Base-by-base conservation (phyloP, 257 asterid species). In the Ophiorrhiza pumila region DNA sequence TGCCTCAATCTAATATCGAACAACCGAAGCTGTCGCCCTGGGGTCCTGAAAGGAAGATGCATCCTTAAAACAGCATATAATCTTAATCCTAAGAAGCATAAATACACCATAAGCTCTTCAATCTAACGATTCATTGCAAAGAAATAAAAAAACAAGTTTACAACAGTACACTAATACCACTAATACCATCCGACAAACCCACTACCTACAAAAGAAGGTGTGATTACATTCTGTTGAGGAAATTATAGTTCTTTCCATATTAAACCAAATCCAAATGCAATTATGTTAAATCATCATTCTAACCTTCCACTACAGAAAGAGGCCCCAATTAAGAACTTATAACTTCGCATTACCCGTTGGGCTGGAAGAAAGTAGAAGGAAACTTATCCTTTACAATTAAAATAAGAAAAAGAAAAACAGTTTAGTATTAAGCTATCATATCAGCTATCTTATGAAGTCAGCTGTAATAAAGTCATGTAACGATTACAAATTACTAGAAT, bases 21-120 rank as follows among this genome's bases (percentile, higher is more conserved):
- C 74, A 94, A 81, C 49, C 88, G 86, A 60, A 94, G 87, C 83
- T 94, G 99, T 58, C 80, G 79, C 72, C 84, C 95, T n/a, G 90
- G 95, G 13, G 90, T 80, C 87, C 98, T 94, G 88, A 80, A 59
- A 82, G 9, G 12, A 66, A 23, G 61, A 71, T 57, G 25, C 35
- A 53, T 20, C 14, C 17, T 55, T 32, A 25, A 41, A 42, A 15
- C 65, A 23, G 0, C 59, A 46, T 14, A 0, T 41, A 23, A 41
- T 65, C 55, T 35, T 4, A 39, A 11, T 17, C 18, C 31, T 62
- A 62, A 62, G 3, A 14, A 62, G 45, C 18, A 62, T 35, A 35
- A 20, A 31, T 20, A 13, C 20, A 18, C 29, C 17, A 3, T 29
- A 13, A 58, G 41, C 22, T 58, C 34, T 58, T 29, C 64, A 32